A percentile compares a stretch with the other conserved stretches of the same genome.
These are phyloP conservation scores for Calonectria fujianensis DNA, from an alignment of 2,329 filamentous ascomycete genomes.

Conservation along the genomic window DNA sequence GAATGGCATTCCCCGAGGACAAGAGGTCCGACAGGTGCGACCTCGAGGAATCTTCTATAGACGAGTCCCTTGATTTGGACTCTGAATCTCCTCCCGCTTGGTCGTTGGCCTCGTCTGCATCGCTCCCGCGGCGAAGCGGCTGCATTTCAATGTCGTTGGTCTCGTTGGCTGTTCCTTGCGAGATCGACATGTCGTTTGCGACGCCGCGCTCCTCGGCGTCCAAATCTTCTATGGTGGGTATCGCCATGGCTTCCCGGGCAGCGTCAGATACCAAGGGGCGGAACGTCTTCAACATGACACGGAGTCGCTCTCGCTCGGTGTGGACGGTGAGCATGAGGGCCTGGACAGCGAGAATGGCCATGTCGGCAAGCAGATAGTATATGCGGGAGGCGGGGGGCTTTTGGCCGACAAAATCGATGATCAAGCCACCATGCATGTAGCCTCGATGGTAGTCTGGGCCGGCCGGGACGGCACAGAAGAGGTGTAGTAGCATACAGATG, in stretches of 20 bases:
- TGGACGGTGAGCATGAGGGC: slow-evolving; percentile 79
- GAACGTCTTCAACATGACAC: slow-evolving; percentile 67
- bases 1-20: slow-evolving; percentile 72
- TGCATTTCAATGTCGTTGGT: slow-evolving; percentile 69
- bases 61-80: slow-evolving; percentile 52
- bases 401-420: slow-evolving; percentile 82
- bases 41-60: slow-evolving; percentile 57
- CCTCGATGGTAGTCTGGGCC: slow-evolving; percentile 78
- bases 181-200: slow-evolving; percentile 62
- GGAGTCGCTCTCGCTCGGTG: slow-evolving; percentile 75
- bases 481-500: slow-evolving; percentile 76
- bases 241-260: slow-evolving; percentile 52
- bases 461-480: slow-evolving; percentile 71
- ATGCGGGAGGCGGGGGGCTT: slow-evolving; percentile 75
- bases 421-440: slow-evolving; percentile 80
- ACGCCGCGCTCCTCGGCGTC: slow-evolving; percentile 76
- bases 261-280: slow-evolving; percentile 57
- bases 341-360: slow-evolving; percentile 74
- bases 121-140: slow-evolving; percentile 53
- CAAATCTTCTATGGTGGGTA: slow-evolving; percentile 67
- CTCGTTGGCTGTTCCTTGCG: slow-evolving; percentile 58
- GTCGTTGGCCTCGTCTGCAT: slow-evolving; percentile 50
- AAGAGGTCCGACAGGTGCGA: slow-evolving; percentile 69
- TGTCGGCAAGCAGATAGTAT: slow-evolving; percentile 74
- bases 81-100: slow-evolving; percentile 54